Base-by-base conservation (phyloP, 495 filamentous ascomycete species). In the Xeromyces bisporus region DNA sequence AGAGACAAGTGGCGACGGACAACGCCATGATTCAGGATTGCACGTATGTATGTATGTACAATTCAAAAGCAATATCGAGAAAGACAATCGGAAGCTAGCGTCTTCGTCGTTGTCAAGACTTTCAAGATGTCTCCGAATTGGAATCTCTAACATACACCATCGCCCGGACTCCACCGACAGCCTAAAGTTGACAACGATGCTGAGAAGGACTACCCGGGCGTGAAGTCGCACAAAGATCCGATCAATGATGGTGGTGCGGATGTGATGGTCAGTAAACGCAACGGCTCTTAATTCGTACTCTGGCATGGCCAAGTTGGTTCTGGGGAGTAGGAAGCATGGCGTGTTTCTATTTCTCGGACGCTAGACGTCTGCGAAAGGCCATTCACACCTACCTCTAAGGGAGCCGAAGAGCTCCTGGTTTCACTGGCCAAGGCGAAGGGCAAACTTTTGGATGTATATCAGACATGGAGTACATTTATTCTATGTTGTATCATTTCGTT, bases 341-440 rank as follows among this genome's bases (percentile, higher is more conserved):
- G 37, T 13, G 46, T 33, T 13, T n/a, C n/a, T n/a, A n/a, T n/a
- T n/a, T n/a, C n/a, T n/a, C n/a, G n/a, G n/a, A n/a, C n/a, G n/a
- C n/a, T n/a, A n/a, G 64, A 91, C 14, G 62, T 93, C 16, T 74
- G 83, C 24, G 86, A 93, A 55, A 94, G 93, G 56, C 86, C 86
- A 0, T 86, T 93, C 50, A 76, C 80, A 6, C 73, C 78, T 7
- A 80, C 75, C 3, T 56, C 64, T 10, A 51, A 64, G 31, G 76
- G 93, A 55, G 81, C 83, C 7, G 59, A 73, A 23, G 60, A 74
- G 39, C 69, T 94, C 2, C n/a, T n/a, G n/a, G 61, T 79, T 30
- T 55, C 50, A 3, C 53, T 89, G 8, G 73, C 86, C 1, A 55
- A 67, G 36, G 60, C 71, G 42, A 56, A 65, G 29, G 61, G 67